Evolutionary conservation across 257 asterid species (phyloP).

Genomic region (Solanum phureja): DNA sequence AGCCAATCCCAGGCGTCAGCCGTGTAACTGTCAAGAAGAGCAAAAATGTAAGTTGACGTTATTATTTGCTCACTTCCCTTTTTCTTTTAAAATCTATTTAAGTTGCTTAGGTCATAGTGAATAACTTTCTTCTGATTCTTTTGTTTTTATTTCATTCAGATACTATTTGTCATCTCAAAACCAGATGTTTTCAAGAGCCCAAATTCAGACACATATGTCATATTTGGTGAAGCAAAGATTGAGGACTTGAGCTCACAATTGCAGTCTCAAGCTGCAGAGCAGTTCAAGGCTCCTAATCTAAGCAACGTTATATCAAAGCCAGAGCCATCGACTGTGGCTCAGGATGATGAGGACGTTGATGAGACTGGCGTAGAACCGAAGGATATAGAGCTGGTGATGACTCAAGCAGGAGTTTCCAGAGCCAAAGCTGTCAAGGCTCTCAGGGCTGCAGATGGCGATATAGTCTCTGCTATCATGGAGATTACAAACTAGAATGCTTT

Average conservation of each 20-base stretch:
- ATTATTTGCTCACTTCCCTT: background rate
- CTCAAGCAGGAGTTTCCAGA: conserved; percentile 42
- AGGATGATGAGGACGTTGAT: conserved; percentile 62
- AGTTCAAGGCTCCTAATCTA: conserved; percentile 37
- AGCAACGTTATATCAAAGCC: conserved; percentile 22
- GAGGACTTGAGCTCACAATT: conserved; percentile 54
- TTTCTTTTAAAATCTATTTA: background rate
- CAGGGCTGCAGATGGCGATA: conserved; percentile 45
- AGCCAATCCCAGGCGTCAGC: conserved; percentile 52
- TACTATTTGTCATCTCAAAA: conserved; percentile 49
- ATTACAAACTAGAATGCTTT: conserved; percentile 32
- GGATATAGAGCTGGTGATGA: conserved; percentile 59
- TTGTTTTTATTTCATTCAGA: conserved; percentile 9
- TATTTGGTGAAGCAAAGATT: conserved; percentile 66
- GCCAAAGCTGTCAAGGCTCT: conserved; percentile 40
- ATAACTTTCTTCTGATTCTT: background rate
- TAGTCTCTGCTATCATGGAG: conserved; percentile 61
- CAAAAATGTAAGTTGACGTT: conserved; percentile 35
- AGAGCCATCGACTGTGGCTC: conserved; percentile 20
- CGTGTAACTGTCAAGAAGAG: conserved; percentile 64
- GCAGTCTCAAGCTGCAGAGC: conserved; percentile 62
- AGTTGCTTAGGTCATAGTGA: background rate
- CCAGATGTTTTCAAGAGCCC: conserved; percentile 77
- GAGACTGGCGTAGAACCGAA: conserved; percentile 53
- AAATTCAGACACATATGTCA: conserved; percentile 48